Evolutionary conservation across 2,329 filamentous ascomycete species (phyloP).

Genomic region (Botrytis aclada): DNA sequence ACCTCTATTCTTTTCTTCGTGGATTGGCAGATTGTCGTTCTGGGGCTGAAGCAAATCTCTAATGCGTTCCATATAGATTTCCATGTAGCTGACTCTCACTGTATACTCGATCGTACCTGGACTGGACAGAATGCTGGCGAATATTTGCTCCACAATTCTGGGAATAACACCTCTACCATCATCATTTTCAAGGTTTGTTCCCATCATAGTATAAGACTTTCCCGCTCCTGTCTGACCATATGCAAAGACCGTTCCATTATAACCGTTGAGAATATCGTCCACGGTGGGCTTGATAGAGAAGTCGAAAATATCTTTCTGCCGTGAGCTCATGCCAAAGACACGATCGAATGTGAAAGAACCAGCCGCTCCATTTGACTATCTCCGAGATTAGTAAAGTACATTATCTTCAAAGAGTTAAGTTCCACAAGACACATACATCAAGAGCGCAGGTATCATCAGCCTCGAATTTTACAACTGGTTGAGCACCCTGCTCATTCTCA

Average conservation of each 20-base stretch:
- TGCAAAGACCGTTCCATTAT: slow-evolving; percentile 98
- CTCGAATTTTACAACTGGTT: slow-evolving; percentile 87
- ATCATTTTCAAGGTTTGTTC: slow-evolving; percentile 87
- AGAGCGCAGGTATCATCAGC: slow-evolving; percentile 84
- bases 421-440: slow-evolving; percentile 59
- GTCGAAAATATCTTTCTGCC: slow-evolving; percentile 92
- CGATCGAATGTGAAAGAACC: slow-evolving; percentile 95
- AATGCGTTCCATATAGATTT: slow-evolving; percentile 99
- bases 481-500: slow-evolving; percentile 84
- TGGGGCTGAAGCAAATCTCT: slow-evolving; percentile 87
- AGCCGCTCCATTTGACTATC: slow-evolving; percentile 74
- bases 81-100: slow-evolving; percentile 98
- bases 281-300: slow-evolving; percentile 96
- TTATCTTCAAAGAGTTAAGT: background rate
- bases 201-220: slow-evolving; percentile 99
- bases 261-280: slow-evolving; percentile 96
- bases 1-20: slow-evolving; percentile 93
- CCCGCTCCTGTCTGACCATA: slow-evolving; percentile 98
- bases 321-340: slow-evolving; percentile 91
- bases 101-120: slow-evolving; percentile 96
- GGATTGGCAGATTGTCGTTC: slow-evolving; percentile 95
- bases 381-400: slow-evolving; percentile 31
- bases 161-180: slow-evolving; percentile 91
- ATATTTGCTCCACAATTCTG: slow-evolving; percentile 96
- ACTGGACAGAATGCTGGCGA: slow-evolving; percentile 88